Percentiles rank a stretch among this genome's conserved stretches.
Conservation (phyloP, 1,284 basidiomycete species). For the Ganoderma lucidum region DNA sequence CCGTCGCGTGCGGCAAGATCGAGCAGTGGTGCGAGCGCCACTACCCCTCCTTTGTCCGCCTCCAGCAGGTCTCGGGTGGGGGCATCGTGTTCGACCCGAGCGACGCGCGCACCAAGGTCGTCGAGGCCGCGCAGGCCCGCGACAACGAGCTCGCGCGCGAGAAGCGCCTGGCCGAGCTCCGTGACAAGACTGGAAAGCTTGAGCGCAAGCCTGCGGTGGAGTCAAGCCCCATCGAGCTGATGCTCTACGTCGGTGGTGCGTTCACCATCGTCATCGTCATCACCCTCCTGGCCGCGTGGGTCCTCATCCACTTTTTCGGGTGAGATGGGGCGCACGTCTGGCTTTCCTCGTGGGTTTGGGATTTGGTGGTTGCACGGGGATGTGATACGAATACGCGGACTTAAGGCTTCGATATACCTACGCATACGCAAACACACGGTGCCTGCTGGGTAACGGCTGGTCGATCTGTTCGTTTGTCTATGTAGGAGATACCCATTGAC, state of each 20-base stretch:
- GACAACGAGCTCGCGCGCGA: slow-evolving; percentile 51
- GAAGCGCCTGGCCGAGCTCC: slow-evolving; percentile 47
- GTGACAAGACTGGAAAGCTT: slow-evolving; percentile 18
- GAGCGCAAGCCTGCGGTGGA: slow-evolving; percentile 17
- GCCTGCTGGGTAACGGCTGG: background rate
- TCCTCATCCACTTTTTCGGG: slow-evolving; percentile 42
- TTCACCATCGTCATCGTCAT: slow-evolving; percentile 50
- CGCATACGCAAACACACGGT: background rate
- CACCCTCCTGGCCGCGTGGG: slow-evolving; percentile 43
- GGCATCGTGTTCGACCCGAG: slow-evolving; percentile 49
- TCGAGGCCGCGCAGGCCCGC: slow-evolving; percentile 48
- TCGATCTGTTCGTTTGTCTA: slow-evolving; percentile 6
- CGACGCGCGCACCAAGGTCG: slow-evolving; percentile 66
- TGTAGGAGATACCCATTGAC: slow-evolving; percentile 21
- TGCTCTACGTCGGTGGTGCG: slow-evolving; percentile 48
- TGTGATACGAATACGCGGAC: background rate
- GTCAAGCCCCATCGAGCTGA: slow-evolving; percentile 36
- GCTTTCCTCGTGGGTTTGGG: background rate
- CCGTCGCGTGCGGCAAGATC: slow-evolving; percentile 88
- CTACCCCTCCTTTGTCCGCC: slow-evolving; percentile 84
- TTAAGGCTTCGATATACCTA: background rate
- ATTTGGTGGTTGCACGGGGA: background rate
- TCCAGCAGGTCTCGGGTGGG: slow-evolving; percentile 46
- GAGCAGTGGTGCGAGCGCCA: slow-evolving; percentile 92
- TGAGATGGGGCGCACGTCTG: background rate